Evolutionary conservation across 345 rosid genomes (phyloP).

Genomic region (Microthlaspi erraticum): DNA sequence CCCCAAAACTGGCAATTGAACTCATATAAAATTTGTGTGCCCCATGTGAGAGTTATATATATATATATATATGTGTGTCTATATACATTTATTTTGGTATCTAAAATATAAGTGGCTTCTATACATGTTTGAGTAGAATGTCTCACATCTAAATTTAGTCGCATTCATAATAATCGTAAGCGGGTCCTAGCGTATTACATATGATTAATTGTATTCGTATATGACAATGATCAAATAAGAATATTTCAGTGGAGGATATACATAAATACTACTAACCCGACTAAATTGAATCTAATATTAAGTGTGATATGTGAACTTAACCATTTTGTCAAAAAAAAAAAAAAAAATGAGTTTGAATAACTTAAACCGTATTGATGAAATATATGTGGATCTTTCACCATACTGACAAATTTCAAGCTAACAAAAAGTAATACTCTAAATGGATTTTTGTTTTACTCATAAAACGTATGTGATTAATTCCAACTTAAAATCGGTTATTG

Average conservation of each 20-base stretch:
- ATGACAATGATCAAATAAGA: not conserved
- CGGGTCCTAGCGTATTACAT: conserved; percentile 33
- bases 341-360: no score
- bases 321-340: not conserved
- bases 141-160: conserved; percentile 10
- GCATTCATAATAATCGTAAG: conserved; percentile 4
- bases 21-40: conserved; percentile 6
- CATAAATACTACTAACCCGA: no score
- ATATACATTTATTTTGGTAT: not conserved
- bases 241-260: no score
- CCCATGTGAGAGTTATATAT: conserved; percentile 31
- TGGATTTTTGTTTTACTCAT: no score
- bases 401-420: not conserved
- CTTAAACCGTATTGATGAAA: not conserved
- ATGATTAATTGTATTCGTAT: conserved; percentile 5
- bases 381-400: no score
- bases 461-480: no score
- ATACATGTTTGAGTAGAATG: conserved; percentile 7
- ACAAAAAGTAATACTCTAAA: not conserved
- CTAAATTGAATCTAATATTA: not conserved
- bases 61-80: no score
- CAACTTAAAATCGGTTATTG: not conserved
- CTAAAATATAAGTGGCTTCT: conserved; percentile 7
- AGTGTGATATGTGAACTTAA: not conserved
- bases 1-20: conserved; percentile 32